phyloP scores from a whole-genome alignment of 129 eudicot genomes.

The sunflower (Helianthus annuus) region HanXRQr2.0-SUNRISE NC_035441.2:34292011-34292510 shows the following conservation, averaged over 20 bases:
- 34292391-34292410: constrained; percentile 10
- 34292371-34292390: not conserved
- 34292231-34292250: constrained; percentile 11
- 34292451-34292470: not conserved
- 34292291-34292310: not conserved
- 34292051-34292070: constrained; percentile 21
- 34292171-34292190: not conserved
- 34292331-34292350: constrained; percentile 9
- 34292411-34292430: not conserved
- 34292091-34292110: constrained; percentile 37
- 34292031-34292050: constrained; percentile 25
- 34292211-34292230: not conserved
- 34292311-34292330: constrained; percentile 8
- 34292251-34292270: constrained; percentile 19
- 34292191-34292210: not conserved
- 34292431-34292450: not conserved
- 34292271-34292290: constrained; percentile 18
- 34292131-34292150: constrained; percentile 18
- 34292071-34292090: not conserved
- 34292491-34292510: not conserved
- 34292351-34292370: not conserved
- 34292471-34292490: not conserved
- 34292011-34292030: constrained; percentile 16
- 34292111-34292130: constrained; percentile 17
- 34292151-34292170: not conserved